Evolutionary conservation across 2,329 filamentous ascomycete genomes (phyloP), one percentile per base, ranked within the genome.

Genomic region (Cordyceps fumosorosea): DNA sequence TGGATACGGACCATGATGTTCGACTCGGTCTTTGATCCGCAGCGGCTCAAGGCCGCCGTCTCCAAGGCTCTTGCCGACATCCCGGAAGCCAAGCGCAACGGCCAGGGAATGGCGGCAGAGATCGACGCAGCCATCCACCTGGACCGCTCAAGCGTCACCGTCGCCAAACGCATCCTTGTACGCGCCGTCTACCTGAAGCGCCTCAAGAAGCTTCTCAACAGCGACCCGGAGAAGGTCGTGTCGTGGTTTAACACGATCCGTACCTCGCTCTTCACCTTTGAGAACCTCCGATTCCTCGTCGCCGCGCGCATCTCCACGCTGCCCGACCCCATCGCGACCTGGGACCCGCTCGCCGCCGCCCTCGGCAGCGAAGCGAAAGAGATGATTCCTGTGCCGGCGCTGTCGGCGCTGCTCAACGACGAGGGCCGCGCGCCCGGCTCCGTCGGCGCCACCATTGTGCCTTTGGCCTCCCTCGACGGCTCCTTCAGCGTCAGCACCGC

Each of bases 391-490:
- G 87, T 97, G 55, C 85, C 89, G 63, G 84, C 87, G 66, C 84
- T 87, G 10, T 81, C 84, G 57, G 82, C 85, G 45, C 81, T 91
- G n/a, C 85, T 96, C 60, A 96, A 86, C 65, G 80, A 85, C 0
- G 86, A 90, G 60, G 95, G 92, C 18, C 82, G 82, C 59, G 85
- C 84, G 7, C 89, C 93, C 0, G 95, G 95, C 16, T 84, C 85
- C 5, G 81, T 89, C 42, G 85, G 85, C 37, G 85, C 88, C 37
- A 89, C 91, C 67, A 84, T 99, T 60, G 84, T 98, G 24, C 92
- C 95, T 18, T 95, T 99, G 87, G 86, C 91, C 0, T 89, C 92
- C 0, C 89, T 97, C 57, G 95, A 99, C 76, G 96, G 90, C 50
- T 97, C 93, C 1, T 98, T 91, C 76, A 89, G 88, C 26, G 84